Percentiles rank a stretch among this genome's conserved stretches.
These are phyloP conservation scores for Combretum micranthum DNA, from an alignment of 345 rosid genomes.

Conservation along the genomic window DNA sequence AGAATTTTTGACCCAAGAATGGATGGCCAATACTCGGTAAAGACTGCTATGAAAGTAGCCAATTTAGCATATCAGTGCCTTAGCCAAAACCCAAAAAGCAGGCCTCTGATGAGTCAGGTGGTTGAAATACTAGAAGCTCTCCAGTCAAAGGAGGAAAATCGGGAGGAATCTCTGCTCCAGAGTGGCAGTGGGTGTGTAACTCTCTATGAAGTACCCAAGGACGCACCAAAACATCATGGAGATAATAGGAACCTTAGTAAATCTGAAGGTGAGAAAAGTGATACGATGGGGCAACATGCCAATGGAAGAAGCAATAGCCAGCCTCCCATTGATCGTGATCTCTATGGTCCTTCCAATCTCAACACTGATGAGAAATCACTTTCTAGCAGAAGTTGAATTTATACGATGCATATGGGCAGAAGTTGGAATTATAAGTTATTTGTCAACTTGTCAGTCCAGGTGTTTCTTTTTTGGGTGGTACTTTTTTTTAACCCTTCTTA, in stretches of 20 bases:
- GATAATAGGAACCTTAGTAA: conserved; percentile 7
- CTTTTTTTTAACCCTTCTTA: too few relatives aligned
- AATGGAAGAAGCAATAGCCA: conserved; percentile 54
- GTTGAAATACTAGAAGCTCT: conserved; percentile 68
- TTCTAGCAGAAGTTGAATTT: conserved; percentile 16
- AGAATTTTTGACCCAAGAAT: conserved; percentile 86
- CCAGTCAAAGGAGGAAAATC: conserved; percentile 25
- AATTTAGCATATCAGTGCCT: conserved; percentile 78
- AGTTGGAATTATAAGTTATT: conserved; percentile 19
- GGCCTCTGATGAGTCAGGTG: conserved; percentile 79
- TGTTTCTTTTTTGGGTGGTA: too few relatives aligned
- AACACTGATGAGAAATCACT: conserved; percentile 15
- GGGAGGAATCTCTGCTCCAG: conserved; percentile 36
- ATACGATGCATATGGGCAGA: conserved; percentile 10
- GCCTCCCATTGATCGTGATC: conserved; percentile 14
- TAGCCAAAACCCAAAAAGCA: conserved; percentile 88
- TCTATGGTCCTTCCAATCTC: conserved; percentile 15
- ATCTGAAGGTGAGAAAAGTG: conserved; percentile 12
- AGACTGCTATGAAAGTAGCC: conserved; percentile 65
- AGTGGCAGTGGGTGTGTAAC: conserved; percentile 34
- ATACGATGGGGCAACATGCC: conserved; percentile 14
- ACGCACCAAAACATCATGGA: conserved; percentile 5
- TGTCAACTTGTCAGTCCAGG: conserved; percentile 10
- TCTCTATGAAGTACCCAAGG: conserved; percentile 42
- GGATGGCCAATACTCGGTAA: conserved; percentile 73